Conservation (phyloP, 2,329 filamentous ascomycete species). For the Meredithiella fracta region DNA sequence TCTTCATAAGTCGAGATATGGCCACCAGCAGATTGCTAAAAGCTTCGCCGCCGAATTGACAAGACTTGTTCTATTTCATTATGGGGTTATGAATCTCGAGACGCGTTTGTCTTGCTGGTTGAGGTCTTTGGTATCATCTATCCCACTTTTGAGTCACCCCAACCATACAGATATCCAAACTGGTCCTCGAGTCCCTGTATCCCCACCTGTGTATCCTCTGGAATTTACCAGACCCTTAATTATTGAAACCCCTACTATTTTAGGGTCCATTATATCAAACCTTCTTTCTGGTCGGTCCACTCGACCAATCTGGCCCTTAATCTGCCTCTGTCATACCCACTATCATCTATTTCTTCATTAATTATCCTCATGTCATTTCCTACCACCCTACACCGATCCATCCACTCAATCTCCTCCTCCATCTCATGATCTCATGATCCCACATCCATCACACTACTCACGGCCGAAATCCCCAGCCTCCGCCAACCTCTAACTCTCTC, state of each 20-base stretch:
- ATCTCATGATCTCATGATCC: background rate
- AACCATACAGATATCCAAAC: background rate
- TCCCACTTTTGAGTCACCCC: background rate
- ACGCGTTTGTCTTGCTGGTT: too few species aligned
- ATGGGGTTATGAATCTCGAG: too few species aligned
- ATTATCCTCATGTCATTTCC: conserved; percentile 1
- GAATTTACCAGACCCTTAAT: background rate
- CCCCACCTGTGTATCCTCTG: background rate
- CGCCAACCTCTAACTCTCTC: background rate
- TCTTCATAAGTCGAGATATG: too few species aligned
- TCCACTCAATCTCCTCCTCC: background rate
- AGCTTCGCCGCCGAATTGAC: background rate
- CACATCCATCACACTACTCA: background rate
- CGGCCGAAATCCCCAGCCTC: background rate
- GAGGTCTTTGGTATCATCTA: too few species aligned
- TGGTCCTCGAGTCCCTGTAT: background rate
- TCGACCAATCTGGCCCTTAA: background rate
- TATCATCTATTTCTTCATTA: background rate
- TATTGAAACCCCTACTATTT: background rate
- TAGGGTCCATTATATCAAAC: background rate
- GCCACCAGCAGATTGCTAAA: too few species aligned
- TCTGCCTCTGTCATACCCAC: background rate
- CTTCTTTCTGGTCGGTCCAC: background rate
- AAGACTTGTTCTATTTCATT: too few species aligned
- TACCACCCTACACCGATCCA: background rate